Evolutionary conservation across 2,329 filamentous ascomycete genomes (phyloP).

Genomic region (Colletotrichum lindemuthianum): DNA sequence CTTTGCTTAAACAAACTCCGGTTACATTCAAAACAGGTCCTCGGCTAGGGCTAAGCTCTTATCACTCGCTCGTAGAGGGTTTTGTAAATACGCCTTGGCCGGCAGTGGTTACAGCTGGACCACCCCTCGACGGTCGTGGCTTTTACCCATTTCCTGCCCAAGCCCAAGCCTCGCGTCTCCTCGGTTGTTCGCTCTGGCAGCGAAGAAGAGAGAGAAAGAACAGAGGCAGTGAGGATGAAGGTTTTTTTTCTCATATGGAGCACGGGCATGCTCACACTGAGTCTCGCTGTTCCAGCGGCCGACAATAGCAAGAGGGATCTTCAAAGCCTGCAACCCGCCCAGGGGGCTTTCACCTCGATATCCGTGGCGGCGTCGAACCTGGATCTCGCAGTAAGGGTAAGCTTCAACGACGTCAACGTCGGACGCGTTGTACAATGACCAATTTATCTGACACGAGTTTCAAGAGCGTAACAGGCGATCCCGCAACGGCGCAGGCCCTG

Average conservation of each 20-base stretch:
- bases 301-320: conserved; percentile 3
- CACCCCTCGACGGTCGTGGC: no score
- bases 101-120: no score
- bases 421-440: not conserved
- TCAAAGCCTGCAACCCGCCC: not conserved
- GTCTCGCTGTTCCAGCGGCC: not conserved
- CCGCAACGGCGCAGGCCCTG: conserved; percentile 11
- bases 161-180: no score
- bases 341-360: conserved; percentile 5
- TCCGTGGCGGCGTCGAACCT: conserved; percentile 18
- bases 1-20: no score
- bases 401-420: not conserved
- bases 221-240: not conserved
- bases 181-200: no score
- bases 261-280: conserved; percentile 1
- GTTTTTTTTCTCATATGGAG: conserved; percentile 4
- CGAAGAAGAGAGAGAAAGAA: no score
- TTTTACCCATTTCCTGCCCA: no score
- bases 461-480: conserved; percentile 23
- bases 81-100: no score
- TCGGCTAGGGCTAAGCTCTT: no score
- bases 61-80: no score
- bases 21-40: no score
- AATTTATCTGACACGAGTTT: no score
- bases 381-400: conserved; percentile 14